phyloP scores from a whole-genome alignment of 441 rosid species.

The Pelargonium exstipulatum region DNA sequence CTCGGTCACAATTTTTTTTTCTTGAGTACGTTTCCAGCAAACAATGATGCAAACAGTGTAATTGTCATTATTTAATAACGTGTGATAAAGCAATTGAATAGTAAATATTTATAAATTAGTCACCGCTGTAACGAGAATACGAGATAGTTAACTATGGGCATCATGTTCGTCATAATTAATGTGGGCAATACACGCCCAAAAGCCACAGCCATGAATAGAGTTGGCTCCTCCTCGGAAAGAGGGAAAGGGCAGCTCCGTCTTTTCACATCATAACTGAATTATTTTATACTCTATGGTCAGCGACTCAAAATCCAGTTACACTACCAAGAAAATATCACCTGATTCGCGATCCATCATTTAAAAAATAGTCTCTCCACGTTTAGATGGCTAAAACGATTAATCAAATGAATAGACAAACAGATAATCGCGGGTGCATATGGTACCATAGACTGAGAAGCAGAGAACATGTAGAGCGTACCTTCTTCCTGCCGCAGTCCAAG shows the following conservation, averaged over 20 bases:
- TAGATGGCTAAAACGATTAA: too few relatives aligned
- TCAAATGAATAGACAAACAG: background rate
- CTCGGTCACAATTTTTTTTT: too few relatives aligned
- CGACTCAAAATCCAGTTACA: background rate
- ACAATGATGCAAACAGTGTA: too few relatives aligned
- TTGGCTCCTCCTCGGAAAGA: background rate
- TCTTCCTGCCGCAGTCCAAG: constrained; percentile 59
- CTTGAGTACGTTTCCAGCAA: too few relatives aligned
- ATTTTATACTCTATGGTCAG: background rate
- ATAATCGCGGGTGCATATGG: background rate
- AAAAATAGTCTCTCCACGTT: background rate
- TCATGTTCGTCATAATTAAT: constrained; percentile 25
- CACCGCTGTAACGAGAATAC: background rate
- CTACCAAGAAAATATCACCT: background rate
- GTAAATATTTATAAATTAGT: background rate
- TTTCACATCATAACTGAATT: background rate
- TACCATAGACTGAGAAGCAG: background rate
- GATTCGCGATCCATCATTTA: background rate
- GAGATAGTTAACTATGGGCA: background rate
- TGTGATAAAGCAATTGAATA: too few relatives aligned
- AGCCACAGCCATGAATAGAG: background rate
- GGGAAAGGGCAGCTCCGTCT: background rate
- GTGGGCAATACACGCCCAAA: background rate
- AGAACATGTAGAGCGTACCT: constrained; percentile 37
- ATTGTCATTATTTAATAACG: too few relatives aligned